Percentiles rank a stretch among this genome's conserved stretches.
Evolutionary conservation across 2,329 filamentous ascomycete species (phyloP).

Genomic region (Neofusicoccum laricinum): DNA sequence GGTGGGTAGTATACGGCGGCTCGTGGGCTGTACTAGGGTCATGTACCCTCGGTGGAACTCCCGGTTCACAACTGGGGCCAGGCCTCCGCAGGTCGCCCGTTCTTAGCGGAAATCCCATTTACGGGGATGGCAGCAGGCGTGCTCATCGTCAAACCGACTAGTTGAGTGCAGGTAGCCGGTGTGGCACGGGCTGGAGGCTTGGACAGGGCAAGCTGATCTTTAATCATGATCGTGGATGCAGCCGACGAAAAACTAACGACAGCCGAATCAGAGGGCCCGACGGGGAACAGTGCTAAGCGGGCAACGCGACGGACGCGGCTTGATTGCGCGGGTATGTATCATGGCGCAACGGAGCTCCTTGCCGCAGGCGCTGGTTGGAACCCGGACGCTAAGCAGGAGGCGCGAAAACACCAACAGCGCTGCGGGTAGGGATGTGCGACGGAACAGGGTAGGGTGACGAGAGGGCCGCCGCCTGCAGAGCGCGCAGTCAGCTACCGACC

Average conservation of each 20-base stretch:
- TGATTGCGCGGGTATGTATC: constrained; percentile 37
- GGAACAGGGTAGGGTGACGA: constrained; percentile 14
- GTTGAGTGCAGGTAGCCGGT: constrained; percentile 17
- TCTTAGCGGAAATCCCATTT: constrained; percentile 17
- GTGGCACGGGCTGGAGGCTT: constrained; percentile 33
- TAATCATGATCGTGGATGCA: constrained; percentile 26
- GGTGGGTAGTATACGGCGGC: constrained; percentile 17
- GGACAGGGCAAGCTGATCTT: constrained; percentile 33
- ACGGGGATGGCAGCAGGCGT: constrained; percentile 18
- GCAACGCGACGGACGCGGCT: constrained; percentile 5
- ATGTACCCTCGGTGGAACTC: constrained; percentile 17
- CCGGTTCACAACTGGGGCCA: constrained; percentile 16
- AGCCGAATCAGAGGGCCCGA: constrained; percentile 31
- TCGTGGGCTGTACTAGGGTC: constrained; percentile 17
- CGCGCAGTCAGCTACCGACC: constrained; percentile 14
- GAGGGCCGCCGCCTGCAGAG: too few relatives aligned
- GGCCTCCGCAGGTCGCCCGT: constrained; percentile 14
- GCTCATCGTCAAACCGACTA: constrained; percentile 18
- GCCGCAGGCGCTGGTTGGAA: constrained; percentile 24
- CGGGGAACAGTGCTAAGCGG: constrained; percentile 23
- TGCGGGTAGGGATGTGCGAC: constrained; percentile 12
- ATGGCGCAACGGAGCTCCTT: constrained; percentile 41
- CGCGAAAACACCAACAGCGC: constrained; percentile 15
- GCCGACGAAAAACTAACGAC: constrained; percentile 33
- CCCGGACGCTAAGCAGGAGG: constrained; percentile 10